Evolutionary conservation across 2,329 filamentous ascomycete species (phyloP).

Genomic region (Parastagonospora avenae): DNA sequence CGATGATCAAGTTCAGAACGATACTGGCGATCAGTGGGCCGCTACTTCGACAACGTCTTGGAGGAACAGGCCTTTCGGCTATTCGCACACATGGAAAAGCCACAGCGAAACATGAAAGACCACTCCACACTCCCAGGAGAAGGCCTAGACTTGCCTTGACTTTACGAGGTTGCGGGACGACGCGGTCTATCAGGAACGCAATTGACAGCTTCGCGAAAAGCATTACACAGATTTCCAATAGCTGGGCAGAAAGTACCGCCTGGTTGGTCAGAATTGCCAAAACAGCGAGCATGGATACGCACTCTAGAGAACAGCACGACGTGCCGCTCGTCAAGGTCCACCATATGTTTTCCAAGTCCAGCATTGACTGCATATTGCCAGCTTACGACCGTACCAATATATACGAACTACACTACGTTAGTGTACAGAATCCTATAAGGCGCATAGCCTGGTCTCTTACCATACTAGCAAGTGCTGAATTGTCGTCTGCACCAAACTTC

Average conservation of each 20-base stretch:
- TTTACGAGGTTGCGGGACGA: constrained; percentile 18
- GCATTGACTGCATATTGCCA: constrained; percentile 22
- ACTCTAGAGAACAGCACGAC: constrained; percentile 21
- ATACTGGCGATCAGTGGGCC: constrained; percentile 21
- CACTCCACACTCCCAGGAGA: constrained; percentile 14
- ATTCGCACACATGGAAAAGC: constrained; percentile 25
- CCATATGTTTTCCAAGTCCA: constrained; percentile 18
- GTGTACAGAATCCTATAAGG: neutral
- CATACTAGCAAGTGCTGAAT: constrained; percentile 11
- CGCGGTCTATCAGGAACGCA: constrained; percentile 22
- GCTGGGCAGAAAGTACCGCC: constrained; percentile 14
- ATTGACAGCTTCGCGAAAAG: constrained; percentile 21
- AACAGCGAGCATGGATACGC: neutral
- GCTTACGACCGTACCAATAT: constrained; percentile 12
- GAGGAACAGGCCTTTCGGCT: constrained; percentile 8
- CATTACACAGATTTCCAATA: constrained; percentile 20
- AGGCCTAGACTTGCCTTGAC: constrained; percentile 13
- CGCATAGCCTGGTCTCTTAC: constrained; percentile 7
- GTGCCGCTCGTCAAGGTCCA: constrained; percentile 5
- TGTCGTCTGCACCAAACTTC: constrained; percentile 23
- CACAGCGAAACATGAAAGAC: constrained; percentile 16
- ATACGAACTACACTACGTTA: constrained; percentile 14
- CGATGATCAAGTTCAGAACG: constrained; percentile 25
- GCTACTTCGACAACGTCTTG: constrained; percentile 15
- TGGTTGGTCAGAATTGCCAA: constrained; percentile 3